Base-by-base conservation (phyloP, 768 basidiomycete species). In the Xerocomellus chrysenteron region DNA sequence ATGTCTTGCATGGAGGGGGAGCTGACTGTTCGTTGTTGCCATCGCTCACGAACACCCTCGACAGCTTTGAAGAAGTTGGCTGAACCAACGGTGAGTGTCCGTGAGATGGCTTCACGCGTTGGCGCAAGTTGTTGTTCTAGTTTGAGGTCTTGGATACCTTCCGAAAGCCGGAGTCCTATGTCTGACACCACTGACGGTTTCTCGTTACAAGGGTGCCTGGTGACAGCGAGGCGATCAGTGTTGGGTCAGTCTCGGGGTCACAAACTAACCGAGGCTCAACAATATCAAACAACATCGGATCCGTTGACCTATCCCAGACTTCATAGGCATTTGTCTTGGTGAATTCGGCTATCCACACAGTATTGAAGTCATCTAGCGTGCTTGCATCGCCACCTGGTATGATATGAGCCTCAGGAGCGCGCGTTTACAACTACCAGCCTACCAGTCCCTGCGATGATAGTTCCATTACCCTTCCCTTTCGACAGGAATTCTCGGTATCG, bases 101-200 rank as follows among this genome's bases (percentile, higher is more conserved):
- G 81, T 9, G 86, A 82, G 42, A 97, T 85, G 3, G 90, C 97
- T 70, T 98, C 94, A 9, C 92, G 83, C 1, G 94, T 89, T 2
- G 96, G 94, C 5, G 87, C 94, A n/a, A 97, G 82, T 64, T 94
- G 92, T 71, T 97, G 90, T 33, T 97, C 92, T 5, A 98, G 73
- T 69, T 90, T 92, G 50, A 99, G 81, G 30, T 98, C 96, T 68
- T 97, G 94, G 17, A 98, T 83, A 3, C 95, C 94, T 74, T 98
- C 95, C 55, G 89, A 85, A 26, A 99, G 81, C 11, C 95, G 87
- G 5, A 98, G 79, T 10, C 95, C 90, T 36, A 99, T 87, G 65
- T 99, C 97, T 5, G 93, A 81, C 5, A 98, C 89, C 1, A 92
- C 85, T 14, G 90, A 90, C 0, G 91, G 89, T 67, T 91, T 92